Percentiles rank a stretch among this genome's conserved stretches.
Conservation (phyloP, 257 asterid genomes). For the Penstemon barbatus region DNA sequence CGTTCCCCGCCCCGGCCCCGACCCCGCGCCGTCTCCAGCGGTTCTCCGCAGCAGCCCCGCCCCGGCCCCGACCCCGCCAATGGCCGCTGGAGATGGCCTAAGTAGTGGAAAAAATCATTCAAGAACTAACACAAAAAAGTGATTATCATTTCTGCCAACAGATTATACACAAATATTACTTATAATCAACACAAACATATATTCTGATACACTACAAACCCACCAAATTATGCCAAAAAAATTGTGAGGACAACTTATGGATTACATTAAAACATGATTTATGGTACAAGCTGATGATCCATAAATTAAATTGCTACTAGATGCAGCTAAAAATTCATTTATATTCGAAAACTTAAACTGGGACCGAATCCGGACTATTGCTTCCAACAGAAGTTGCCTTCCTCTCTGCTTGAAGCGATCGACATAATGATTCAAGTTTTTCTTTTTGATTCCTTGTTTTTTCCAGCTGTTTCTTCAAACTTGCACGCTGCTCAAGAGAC, state of each 20-base stretch:
- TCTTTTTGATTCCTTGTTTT: conserved; percentile 81
- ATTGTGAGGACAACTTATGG: background rate
- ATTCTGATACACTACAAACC: conserved; percentile 14
- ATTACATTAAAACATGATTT: background rate
- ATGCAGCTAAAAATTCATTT: conserved; percentile 25
- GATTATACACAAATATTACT: too few species aligned
- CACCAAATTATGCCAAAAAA: background rate
- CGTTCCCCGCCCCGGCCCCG: too few species aligned
- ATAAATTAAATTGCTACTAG: background rate
- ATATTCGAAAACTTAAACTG: conserved; percentile 28
- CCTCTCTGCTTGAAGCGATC: conserved; percentile 95
- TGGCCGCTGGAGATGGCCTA: too few species aligned
- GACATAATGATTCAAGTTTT: conserved; percentile 85
- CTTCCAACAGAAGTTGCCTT: conserved; percentile 49
- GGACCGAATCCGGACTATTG: conserved; percentile 43
- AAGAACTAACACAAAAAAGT: too few species aligned
- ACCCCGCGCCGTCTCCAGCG: too few species aligned
- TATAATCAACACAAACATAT: background rate
- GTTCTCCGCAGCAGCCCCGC: too few species aligned
- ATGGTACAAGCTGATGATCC: background rate
- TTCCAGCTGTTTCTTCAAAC: conserved; percentile 88
- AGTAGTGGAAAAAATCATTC: too few species aligned
- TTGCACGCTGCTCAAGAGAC: conserved; percentile 68
- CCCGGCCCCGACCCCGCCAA: too few species aligned
- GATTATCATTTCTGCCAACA: too few species aligned